Percentiles rank a stretch among this genome's conserved stretches.
Conservation (phyloP, 2,329 filamentous ascomycete genomes). For the Trichoderma semiorbis region DNA sequence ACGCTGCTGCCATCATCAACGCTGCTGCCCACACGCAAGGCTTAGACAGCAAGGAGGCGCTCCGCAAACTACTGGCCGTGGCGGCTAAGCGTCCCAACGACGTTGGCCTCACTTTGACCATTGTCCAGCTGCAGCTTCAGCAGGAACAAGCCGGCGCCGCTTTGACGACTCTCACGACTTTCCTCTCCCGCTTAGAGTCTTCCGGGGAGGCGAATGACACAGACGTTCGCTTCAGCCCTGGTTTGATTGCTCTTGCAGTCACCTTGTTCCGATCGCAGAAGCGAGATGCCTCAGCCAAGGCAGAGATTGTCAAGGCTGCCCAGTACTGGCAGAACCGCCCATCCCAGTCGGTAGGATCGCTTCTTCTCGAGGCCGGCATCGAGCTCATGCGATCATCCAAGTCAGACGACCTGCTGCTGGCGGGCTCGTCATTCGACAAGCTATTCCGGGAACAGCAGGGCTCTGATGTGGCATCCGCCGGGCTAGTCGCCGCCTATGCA, state of each 20-base stretch:
- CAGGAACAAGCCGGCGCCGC: constrained; percentile 70
- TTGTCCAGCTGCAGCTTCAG: constrained; percentile 76
- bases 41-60: constrained; percentile 59
- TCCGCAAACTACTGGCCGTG: constrained; percentile 66
- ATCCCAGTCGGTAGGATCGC: constrained; percentile 47
- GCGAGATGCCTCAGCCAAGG: constrained; percentile 66
- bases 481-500: constrained; percentile 80
- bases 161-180: constrained; percentile 69
- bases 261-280: constrained; percentile 75
- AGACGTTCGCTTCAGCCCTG: constrained; percentile 77
- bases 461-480: constrained; percentile 71
- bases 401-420: constrained; percentile 62
- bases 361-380: constrained; percentile 78
- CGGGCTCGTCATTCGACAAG: constrained; percentile 73
- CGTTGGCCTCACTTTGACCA: constrained; percentile 73
- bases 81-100: constrained; percentile 74
- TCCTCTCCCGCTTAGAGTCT: constrained; percentile 68
- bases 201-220: constrained; percentile 53
- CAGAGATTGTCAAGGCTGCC: constrained; percentile 74
- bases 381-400: constrained; percentile 75
- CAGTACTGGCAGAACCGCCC: constrained; percentile 70
- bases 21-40: constrained; percentile 71
- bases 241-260: constrained; percentile 75
- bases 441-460: constrained; percentile 63
- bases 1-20: constrained; percentile 49